Percentiles rank a stretch among this genome's conserved stretches.
phyloP scores from a whole-genome alignment of 2,329 filamentous ascomycete species.

The Diplodia seriata region DNA sequence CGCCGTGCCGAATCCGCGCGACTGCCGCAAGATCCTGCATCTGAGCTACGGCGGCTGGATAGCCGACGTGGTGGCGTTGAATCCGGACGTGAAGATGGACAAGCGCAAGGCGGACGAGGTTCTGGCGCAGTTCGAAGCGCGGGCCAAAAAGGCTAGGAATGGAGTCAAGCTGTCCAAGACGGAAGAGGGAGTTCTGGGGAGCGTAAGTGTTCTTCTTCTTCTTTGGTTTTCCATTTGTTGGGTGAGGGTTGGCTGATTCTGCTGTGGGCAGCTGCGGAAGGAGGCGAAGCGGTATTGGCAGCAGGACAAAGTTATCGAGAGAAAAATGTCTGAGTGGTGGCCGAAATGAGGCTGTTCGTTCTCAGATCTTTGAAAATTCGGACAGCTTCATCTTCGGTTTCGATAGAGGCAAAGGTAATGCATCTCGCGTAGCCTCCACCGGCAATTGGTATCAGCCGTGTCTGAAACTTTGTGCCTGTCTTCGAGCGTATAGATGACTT shows the following conservation, averaged over 20 bases:
- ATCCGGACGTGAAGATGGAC: not conserved
- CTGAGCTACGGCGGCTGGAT: not conserved
- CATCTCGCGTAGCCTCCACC: not conserved
- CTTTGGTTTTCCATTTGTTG: not conserved
- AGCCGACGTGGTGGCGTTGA: not conserved
- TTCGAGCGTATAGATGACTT: not conserved
- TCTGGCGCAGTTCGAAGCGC: not conserved
- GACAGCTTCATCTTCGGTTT: not conserved
- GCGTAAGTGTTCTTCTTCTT: not conserved
- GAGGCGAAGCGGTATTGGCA: not conserved
- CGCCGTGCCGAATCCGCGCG: not conserved
- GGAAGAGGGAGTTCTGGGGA: not conserved
- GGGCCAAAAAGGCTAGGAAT: not conserved
- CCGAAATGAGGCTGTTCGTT: not conserved
- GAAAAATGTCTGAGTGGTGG: not conserved
- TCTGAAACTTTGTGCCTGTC: not conserved
- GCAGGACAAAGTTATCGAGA: not conserved
- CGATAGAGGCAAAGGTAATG: not conserved
- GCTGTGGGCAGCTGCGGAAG: not conserved
- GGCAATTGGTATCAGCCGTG: not conserved
- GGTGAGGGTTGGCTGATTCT: not conserved
- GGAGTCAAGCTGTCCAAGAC: not conserved
- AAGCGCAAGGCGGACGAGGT: not conserved
- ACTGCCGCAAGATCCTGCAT: not conserved
- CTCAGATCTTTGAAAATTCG: not conserved